Evolutionary conservation across 495 filamentous ascomycete species (phyloP).

Genomic region (Neurospora sp.): DNA sequence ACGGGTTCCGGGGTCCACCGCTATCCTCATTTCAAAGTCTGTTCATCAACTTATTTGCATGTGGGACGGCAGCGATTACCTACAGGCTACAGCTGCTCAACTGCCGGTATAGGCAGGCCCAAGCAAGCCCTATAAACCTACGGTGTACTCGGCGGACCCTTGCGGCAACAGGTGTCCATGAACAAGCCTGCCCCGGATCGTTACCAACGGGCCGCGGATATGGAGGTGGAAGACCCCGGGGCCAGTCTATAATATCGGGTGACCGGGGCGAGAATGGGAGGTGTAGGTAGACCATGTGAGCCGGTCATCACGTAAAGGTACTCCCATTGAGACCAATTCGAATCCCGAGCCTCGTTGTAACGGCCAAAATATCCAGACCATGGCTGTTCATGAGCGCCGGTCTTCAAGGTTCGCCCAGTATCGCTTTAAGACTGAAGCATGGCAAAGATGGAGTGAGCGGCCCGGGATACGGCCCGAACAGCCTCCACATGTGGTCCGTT

Average conservation of each 20-base stretch:
- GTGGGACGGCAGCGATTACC: neutral
- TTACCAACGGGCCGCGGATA: neutral
- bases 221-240: neutral
- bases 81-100: neutral
- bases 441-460: neutral
- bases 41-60: neutral
- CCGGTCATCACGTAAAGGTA: neutral
- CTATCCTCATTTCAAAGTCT: neutral
- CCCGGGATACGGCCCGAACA: neutral
- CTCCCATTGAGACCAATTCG: neutral
- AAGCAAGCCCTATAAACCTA: neutral
- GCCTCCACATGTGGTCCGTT: neutral
- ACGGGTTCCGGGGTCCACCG: neutral
- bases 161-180: neutral
- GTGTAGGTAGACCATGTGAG: neutral
- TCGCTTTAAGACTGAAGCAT: neutral
- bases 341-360: neutral
- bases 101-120: neutral
- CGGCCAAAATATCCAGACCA: neutral
- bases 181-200: neutral
- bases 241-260: neutral
- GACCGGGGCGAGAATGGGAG: neutral
- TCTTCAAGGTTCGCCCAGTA: neutral
- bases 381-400: neutral
- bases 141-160: neutral